Percentiles rank a stretch among this genome's conserved stretches.
Conservation (phyloP, 192 early-diverging fungal species). For the Chytriomyces hyalinus region DNA sequence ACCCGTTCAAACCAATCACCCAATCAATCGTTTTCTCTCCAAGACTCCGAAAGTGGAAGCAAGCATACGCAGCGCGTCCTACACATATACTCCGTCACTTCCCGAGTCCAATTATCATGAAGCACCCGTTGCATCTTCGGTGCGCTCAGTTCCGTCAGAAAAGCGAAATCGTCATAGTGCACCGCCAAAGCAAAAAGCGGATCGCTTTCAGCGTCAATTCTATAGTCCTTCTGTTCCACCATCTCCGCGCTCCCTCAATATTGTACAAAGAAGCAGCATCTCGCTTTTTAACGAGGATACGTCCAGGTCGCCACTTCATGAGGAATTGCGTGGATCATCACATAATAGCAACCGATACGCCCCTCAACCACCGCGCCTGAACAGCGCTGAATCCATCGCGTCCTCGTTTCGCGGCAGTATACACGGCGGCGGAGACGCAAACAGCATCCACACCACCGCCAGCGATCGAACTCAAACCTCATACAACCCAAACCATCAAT, state of each 20-base stretch:
- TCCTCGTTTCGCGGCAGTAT: too few species aligned
- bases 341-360: too few species aligned
- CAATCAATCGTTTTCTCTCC: conserved; percentile 14
- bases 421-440: neutral
- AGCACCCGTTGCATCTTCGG: neutral
- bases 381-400: too few species aligned
- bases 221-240: conserved; percentile 2
- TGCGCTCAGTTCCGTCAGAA: neutral
- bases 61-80: neutral
- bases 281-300: conserved; percentile 14
- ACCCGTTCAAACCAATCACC: conserved; percentile 19
- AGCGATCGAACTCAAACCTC: neutral
- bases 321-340: too few species aligned
- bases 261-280: conserved; percentile 29
- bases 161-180: neutral
- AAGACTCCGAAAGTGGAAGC: neutral
- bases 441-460: neutral
- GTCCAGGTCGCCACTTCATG: neutral
- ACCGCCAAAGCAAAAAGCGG: neutral
- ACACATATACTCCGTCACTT: neutral
- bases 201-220: neutral
- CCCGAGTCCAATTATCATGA: neutral
- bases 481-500: neutral
- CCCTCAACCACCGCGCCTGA: too few species aligned
- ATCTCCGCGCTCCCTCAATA: conserved; percentile 15